phyloP scores from a whole-genome alignment of 495 filamentous ascomycete genomes.

The Aspergillus diversus region DNA sequence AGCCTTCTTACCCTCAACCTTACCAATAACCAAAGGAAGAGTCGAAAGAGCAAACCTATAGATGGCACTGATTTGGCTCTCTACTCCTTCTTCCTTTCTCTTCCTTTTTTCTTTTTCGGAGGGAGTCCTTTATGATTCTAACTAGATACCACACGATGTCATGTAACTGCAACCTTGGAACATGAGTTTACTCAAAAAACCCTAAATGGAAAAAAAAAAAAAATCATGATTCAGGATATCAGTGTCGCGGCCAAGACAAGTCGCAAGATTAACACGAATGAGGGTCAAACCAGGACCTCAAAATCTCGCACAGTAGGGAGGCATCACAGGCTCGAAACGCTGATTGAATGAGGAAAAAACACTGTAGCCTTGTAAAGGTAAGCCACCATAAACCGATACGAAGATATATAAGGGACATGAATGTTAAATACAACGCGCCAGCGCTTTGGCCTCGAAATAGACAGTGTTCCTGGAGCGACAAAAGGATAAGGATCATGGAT shows the following conservation, averaged over 20 bases:
- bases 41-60: not conserved
- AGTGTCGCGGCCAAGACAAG: not conserved
- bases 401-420: not conserved
- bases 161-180: too few relatives aligned
- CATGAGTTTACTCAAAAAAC: too few relatives aligned
- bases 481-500: not conserved
- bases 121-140: too few relatives aligned
- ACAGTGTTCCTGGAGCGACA: not conserved
- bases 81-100: too few relatives aligned
- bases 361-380: not conserved
- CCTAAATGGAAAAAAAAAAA: too few relatives aligned
- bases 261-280: not conserved
- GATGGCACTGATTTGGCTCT: not conserved
- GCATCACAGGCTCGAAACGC: not conserved
- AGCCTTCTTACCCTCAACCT: slow-evolving; percentile 15
- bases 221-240: too few relatives aligned
- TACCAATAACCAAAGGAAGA: slow-evolving; percentile 11
- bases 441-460: not conserved
- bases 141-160: too few relatives aligned
- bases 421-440: not conserved
- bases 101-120: too few relatives aligned
- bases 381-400: not conserved
- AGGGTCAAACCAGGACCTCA: not conserved
- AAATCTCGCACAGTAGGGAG: not conserved
- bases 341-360: slow-evolving; percentile 4